Base-by-base conservation (phyloP, 257 asterid species). In the Echites panduratus region DNA sequence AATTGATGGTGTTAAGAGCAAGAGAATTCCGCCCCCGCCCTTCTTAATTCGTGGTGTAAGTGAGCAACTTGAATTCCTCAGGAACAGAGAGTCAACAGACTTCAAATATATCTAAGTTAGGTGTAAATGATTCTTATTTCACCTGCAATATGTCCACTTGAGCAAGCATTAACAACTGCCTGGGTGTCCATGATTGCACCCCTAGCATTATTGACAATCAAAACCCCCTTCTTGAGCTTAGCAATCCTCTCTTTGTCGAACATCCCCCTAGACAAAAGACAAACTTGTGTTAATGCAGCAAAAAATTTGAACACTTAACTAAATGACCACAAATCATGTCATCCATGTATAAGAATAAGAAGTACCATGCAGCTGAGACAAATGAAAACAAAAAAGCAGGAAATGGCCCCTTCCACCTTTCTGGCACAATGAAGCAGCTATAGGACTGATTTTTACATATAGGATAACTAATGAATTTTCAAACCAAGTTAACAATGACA, bases 141-240 rank as follows among this genome's bases (percentile, higher is more conserved):
- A 95, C 99, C 99, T 83, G 89, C 99, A 77, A 95, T 92, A 56
- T 95, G 97, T 59, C 99, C 99, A 71, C 96, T 90, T 22, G 87
- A 77, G 74, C 99, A 95, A 59, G 96, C 99, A 82, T 95, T 97
- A 19, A 63, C 97, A 70, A 95, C 99, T 53, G 99, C 99, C 80
- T 95, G 98, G 16, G 98, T 89, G 81, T 95, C 98, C 99, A 95
- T 95, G 79, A 92, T 89, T 41, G 99, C 99, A 47, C 98, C 98
- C 84, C 99, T 83, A 62, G 99, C 99, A 64, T 95, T 95, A 88
- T 95, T 95, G 76, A 95, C 97, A 26, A 95, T 88, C 16, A 92
- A 74, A 74, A 92, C 98, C 13, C 99, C 99, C 88, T 89, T 92
- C 78, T 95, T 95, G 14, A 90, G 84, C 91, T 87, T 92, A 4